Conservation (phyloP, 164 flowering plant genomes). For the Cinnamomum micranthum region DNA sequence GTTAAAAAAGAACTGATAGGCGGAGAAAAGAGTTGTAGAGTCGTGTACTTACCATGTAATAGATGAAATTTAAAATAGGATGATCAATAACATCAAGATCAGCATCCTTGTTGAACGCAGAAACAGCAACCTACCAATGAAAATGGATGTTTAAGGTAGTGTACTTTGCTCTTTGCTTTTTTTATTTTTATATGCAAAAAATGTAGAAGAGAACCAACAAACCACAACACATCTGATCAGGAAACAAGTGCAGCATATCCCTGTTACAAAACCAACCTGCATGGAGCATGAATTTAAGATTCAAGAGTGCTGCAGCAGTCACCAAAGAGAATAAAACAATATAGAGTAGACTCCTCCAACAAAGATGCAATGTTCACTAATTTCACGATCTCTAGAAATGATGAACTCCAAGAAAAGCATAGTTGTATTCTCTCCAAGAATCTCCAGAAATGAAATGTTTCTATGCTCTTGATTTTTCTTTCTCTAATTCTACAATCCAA, state of each 20-base stretch:
- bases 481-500: too few relatives aligned
- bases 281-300: background rate
- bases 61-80: slow-evolving; percentile 61
- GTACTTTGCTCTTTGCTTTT: background rate
- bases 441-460: too few relatives aligned
- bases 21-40: background rate
- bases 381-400: too few relatives aligned
- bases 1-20: background rate
- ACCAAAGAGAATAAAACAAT: background rate
- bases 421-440: too few relatives aligned
- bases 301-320: background rate
- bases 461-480: too few relatives aligned
- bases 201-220: slow-evolving; percentile 13
- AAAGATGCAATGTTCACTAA: background rate
- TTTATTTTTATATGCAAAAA: background rate
- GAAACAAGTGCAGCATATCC: slow-evolving; percentile 80
- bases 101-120: slow-evolving; percentile 62
- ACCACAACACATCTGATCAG: slow-evolving; percentile 77
- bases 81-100: slow-evolving; percentile 70
- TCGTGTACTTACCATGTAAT: slow-evolving; percentile 48
- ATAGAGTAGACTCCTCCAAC: background rate
- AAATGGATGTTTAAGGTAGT: background rate
- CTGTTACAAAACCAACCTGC: slow-evolving; percentile 90
- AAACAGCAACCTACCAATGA: slow-evolving; percentile 42
- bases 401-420: background rate